These are phyloP conservation scores for Saccharomycopsis sp. DNA, from an alignment of 805 yeast genomes.

Conservation along the genomic window DNA sequence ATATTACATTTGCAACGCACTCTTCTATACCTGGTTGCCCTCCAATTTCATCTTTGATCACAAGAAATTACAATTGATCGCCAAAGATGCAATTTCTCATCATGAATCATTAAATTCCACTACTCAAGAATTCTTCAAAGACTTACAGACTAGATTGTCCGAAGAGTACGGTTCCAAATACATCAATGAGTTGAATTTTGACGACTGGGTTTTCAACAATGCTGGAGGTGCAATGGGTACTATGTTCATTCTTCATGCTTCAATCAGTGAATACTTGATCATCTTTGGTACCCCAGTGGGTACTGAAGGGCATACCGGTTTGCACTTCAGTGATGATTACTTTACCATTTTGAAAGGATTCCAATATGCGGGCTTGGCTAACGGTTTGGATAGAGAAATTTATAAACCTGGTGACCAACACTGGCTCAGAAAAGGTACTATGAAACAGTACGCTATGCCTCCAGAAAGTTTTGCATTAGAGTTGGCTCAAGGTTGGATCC, in stretches of 20 bases:
- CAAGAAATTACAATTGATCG: conserved; percentile 48
- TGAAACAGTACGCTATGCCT: conserved; percentile 85
- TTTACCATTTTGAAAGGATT: conserved; percentile 83
- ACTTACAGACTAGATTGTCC: conserved; percentile 51
- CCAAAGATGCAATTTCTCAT: conserved; percentile 44
- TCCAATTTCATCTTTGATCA: conserved; percentile 64
- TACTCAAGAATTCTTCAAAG: conserved; percentile 56
- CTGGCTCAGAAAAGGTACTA: conserved; percentile 62
- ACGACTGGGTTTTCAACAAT: conserved; percentile 93
- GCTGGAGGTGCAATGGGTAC: conserved; percentile 99
- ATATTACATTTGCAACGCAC: conserved; percentile 32
- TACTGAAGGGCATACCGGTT: conserved; percentile 93
- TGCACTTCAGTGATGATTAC: conserved; percentile 96
- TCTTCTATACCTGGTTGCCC: conserved; percentile 65
- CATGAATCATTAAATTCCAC: conserved; percentile 53
- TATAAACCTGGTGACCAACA: conserved; percentile 85
- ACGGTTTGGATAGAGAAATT: conserved; percentile 56
- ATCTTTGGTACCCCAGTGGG: conserved; percentile 92
- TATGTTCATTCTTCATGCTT: conserved; percentile 93
- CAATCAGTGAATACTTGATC: conserved; percentile 86
- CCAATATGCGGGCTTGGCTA: conserved; percentile 66
- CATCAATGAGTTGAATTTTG: conserved; percentile 63
- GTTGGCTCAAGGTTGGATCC: conserved; percentile 98
- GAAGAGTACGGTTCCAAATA: conserved; percentile 62
- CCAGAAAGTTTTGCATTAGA: conserved; percentile 82